Evolutionary conservation across 768 basidiomycete genomes (phyloP).

Genomic region (Chalciporus piperatus): DNA sequence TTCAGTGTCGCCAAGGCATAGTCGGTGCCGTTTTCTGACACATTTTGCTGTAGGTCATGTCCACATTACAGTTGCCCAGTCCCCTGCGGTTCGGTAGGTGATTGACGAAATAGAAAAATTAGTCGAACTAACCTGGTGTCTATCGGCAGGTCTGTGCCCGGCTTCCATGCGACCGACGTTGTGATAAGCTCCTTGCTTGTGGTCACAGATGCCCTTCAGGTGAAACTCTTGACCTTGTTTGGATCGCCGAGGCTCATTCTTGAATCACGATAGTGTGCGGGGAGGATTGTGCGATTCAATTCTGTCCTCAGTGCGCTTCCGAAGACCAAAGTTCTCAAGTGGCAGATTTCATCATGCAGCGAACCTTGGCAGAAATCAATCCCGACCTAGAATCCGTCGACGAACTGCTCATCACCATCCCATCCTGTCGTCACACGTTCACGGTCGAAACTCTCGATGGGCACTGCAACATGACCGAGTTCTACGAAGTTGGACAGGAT

Average conservation of each 20-base stretch:
- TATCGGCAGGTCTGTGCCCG: slow-evolving; percentile 54
- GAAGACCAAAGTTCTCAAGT: slow-evolving; percentile 37
- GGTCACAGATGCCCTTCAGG: slow-evolving; percentile 69
- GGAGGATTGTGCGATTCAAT: slow-evolving; percentile 55
- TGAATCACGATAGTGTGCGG: slow-evolving; percentile 53
- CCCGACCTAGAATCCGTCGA: slow-evolving; percentile 39
- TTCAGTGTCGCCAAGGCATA: not conserved
- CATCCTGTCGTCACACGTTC: slow-evolving; percentile 60
- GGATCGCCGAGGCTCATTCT: not conserved
- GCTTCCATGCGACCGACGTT: slow-evolving; percentile 60
- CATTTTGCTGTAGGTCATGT: slow-evolving; percentile 43
- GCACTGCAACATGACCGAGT: slow-evolving; percentile 46
- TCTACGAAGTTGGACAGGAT: slow-evolving; percentile 39
- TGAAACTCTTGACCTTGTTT: slow-evolving; percentile 23
- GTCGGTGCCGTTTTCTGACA: slow-evolving; percentile 1
- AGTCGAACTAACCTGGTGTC: not conserved
- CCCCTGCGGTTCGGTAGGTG: slow-evolving; percentile 65
- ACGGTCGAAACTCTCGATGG: slow-evolving; percentile 74
- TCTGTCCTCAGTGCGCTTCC: slow-evolving; percentile 51
- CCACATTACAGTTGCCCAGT: slow-evolving; percentile 54
- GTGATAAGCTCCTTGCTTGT: slow-evolving; percentile 47
- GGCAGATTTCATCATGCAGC: slow-evolving; percentile 59
- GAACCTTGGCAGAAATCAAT: slow-evolving; percentile 48
- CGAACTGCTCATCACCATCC: slow-evolving; percentile 58
- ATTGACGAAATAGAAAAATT: not conserved